Base-by-base conservation (phyloP, 1,139 yeast genomes). In the Kodamaea sp. region DNA sequence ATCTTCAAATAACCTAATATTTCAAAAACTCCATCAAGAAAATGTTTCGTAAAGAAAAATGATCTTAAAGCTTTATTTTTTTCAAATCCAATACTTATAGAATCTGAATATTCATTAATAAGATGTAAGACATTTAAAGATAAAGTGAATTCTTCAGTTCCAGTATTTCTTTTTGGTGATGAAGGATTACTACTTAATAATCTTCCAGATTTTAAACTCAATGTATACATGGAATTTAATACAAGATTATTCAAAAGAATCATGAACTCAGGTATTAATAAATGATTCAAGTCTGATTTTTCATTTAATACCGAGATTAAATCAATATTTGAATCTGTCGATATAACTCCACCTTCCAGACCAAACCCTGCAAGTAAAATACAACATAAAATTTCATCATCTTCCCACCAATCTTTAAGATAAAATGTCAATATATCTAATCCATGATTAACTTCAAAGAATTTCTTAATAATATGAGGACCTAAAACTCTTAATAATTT, bases 401-500 rank as follows among this genome's bases (percentile, higher is more conserved):
- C 67, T 24, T 54, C 47, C 79, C 83, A 77, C 70, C 75, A 69
- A 34, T 60, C 55, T 36, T 63, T 59, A 28, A 79, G 53, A 29
- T 64, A 63, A 40, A 63, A 72, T 0, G 79, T 67, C 25, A 84
- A 51, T 2, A 83, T 66, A 24, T 70, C 71, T 12, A 79, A 57
- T 0, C 92, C 92, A 45, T 63, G 65, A 39, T 77, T 75, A 12
- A 65, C 68, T 12, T 67, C 69, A 31, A 77, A 65, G 50, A 84
- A 83, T 24, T 70, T 58, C 27, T 62, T 67, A 36, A 74, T 73
- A 1, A 73, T 67, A 32, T 67, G 69, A 1, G 71, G 55, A 0
- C 82, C 81, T 8, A 75, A 60, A 1, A 70, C 58, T 25, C 65
- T 59, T 15, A 84, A 60, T 6, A 80, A 57, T 37, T 70, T 70